Conservation (phyloP, 768 basidiomycete genomes). For the Leccinum broughii region DNA sequence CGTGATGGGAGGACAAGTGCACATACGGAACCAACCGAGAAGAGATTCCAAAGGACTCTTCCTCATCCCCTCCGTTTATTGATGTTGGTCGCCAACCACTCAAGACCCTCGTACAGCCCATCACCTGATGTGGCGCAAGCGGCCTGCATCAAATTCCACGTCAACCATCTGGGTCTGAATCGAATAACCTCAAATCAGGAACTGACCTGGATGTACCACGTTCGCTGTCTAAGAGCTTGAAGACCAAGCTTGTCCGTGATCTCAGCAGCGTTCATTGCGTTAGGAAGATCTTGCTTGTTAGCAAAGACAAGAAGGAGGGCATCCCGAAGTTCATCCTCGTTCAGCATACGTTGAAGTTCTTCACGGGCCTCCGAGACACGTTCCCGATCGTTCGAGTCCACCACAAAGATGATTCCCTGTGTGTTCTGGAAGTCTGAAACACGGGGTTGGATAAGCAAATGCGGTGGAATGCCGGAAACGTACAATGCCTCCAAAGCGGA, state of each 20-base stretch:
- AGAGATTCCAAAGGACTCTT: slow-evolving; percentile 24
- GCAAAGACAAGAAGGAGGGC: slow-evolving; percentile 98
- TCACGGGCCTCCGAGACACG: slow-evolving; percentile 99
- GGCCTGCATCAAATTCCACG: slow-evolving; percentile 53
- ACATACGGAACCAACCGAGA: slow-evolving; percentile 41
- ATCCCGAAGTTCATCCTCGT: slow-evolving; percentile 98
- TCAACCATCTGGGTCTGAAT: slow-evolving; percentile 10
- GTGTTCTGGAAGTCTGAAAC: slow-evolving; percentile 98
- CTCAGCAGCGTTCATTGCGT: slow-evolving; percentile 99
- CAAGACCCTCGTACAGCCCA: slow-evolving; percentile 97
- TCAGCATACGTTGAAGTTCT: slow-evolving; percentile 99
- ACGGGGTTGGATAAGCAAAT: slow-evolving; percentile 16
- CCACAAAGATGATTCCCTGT: slow-evolving; percentile 99
- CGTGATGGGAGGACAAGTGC: slow-evolving; percentile 59
- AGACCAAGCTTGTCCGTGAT: slow-evolving; percentile 99
- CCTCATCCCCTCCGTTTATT: slow-evolving; percentile 71
- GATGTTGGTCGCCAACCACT: slow-evolving; percentile 94
- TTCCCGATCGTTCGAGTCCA: slow-evolving; percentile 99
- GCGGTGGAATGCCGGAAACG: slow-evolving; percentile 36
- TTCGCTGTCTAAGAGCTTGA: slow-evolving; percentile 94
- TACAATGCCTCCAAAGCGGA: slow-evolving; percentile 99
- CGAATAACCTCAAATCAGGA: neutral
- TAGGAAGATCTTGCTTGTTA: slow-evolving; percentile 99
- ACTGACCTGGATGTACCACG: slow-evolving; percentile 95
- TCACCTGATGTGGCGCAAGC: slow-evolving; percentile 98